Percentiles rank a stretch among this genome's conserved stretches.
These are phyloP conservation scores for Helminthosporium solani DNA, from an alignment of 2,329 filamentous ascomycete genomes.

Conservation along the genomic window DNA sequence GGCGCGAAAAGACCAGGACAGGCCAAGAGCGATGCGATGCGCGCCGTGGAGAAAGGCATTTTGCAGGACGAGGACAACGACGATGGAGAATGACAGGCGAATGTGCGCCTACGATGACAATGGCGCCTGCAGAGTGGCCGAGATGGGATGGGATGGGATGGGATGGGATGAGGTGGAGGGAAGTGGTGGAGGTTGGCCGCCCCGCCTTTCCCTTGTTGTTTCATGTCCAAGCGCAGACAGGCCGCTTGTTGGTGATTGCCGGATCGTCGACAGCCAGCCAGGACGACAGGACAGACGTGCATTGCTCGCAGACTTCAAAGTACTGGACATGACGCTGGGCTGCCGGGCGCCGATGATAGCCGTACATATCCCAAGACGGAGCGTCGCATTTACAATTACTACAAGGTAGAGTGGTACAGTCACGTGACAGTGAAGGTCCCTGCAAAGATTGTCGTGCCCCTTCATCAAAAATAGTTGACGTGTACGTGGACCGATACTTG, in stretches of 20 bases:
- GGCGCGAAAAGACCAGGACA: conserved; percentile 12
- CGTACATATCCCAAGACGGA: conserved; percentile 17
- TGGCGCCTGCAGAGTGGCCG: conserved; percentile 29
- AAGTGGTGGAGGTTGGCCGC: too few relatives aligned
- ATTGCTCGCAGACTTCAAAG: conserved; percentile 15
- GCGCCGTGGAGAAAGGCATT: conserved; percentile 20
- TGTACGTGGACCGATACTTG: too few relatives aligned
- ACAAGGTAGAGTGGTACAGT: too few relatives aligned
- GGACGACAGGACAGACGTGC: conserved; percentile 27
- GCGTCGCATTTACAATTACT: not conserved
- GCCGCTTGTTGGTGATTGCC: conserved; percentile 8
- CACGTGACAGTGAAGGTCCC: too few relatives aligned
- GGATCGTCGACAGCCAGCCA: conserved; percentile 8
- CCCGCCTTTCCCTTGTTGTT: conserved; percentile 15
- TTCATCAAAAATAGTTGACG: too few relatives aligned
- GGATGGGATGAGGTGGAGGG: conserved; percentile 24
- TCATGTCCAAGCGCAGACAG: conserved; percentile 16
- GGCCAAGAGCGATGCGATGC: conserved; percentile 13
- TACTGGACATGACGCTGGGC: too few relatives aligned
- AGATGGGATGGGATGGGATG: too few relatives aligned
- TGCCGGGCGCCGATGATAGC: too few relatives aligned
- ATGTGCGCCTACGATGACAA: conserved; percentile 22
- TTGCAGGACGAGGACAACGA: conserved; percentile 26
- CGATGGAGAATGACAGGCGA: conserved; percentile 41
- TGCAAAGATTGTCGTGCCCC: too few relatives aligned